Evolutionary conservation across 108 stramenopile genomes (phyloP), one percentile per base, ranked within the genome.

Genomic region (Nitzschia sp.): DNA sequence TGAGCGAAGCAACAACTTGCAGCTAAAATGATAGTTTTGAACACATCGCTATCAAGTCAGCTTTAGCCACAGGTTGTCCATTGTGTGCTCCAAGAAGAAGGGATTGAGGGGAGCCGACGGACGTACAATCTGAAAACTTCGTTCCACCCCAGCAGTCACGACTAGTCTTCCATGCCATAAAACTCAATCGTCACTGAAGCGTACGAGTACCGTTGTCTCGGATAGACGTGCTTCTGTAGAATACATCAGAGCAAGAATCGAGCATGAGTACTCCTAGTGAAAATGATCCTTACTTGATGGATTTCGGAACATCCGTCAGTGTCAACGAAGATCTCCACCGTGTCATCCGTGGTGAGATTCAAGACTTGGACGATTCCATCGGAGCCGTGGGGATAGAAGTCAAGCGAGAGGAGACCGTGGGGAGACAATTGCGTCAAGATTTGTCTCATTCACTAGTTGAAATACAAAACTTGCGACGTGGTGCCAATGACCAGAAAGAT

Each of bases 301-400:
- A 73, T 46, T 77, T 77, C 62, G 80, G 83, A 3, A 70, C 83
- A 1, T 74, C 80, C 37, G 67, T 62, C 29, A 74, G 75, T 51
- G 70, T 83, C 69, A 73, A 71, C 41, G 79, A 83, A 37, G 79
- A 83, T 38, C 65, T 83, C 41, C 72, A 64, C 43, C 80, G 72
- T 2, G 60, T 72, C 12, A 71, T 83, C 24, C 73, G 77, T 20
- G 54, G 53, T 48, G 83, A 83, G 60, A 59, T 78, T 29, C 72
- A 62, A 25, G 68, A 71, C 40, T 67, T 80, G 15, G 83, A 80
- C 21, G 51, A 54, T 37, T 46, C 70, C 34, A 53, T 73, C 20
- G 67, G 65, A 17, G 53, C 55, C 39, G 15, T 75, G 48, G 72
- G 67, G 19, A 60, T 39, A 10, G 79, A 72, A 51, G 69, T 19